Conservation (phyloP, 2,329 filamentous ascomycete genomes). For the Aureobasidium mangrovei region DNA sequence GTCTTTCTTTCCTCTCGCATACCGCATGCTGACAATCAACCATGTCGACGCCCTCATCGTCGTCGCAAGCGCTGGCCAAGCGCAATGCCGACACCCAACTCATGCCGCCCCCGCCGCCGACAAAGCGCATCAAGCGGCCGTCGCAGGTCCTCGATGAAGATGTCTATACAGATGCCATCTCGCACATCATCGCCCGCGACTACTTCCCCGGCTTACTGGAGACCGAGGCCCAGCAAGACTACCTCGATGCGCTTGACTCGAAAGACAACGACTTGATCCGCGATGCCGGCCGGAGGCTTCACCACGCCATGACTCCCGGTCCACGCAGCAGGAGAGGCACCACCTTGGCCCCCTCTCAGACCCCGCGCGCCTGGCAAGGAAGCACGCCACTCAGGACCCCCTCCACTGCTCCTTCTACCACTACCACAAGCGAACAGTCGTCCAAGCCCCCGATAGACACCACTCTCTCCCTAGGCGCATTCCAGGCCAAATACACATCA, state of each 20-base stretch:
- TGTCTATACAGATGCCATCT: slow-evolving; percentile 79
- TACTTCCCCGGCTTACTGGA: slow-evolving; percentile 92
- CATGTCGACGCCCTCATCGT: slow-evolving; percentile 5
- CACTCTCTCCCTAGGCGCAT: slow-evolving; percentile 71
- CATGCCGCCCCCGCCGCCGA: slow-evolving; percentile 78
- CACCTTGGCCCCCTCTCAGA: slow-evolving; percentile 32
- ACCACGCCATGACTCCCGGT: slow-evolving; percentile 73
- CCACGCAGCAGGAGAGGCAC: slow-evolving; percentile 37
- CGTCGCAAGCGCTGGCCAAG: slow-evolving; percentile 52
- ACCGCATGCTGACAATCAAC: background rate
- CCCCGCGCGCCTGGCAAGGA: slow-evolving; percentile 56
- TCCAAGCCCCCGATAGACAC: slow-evolving; percentile 48
- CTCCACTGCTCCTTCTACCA: slow-evolving; percentile 41
- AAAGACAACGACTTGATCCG: slow-evolving; percentile 79
- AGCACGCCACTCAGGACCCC: slow-evolving; percentile 53
- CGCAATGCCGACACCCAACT: slow-evolving; percentile 55
- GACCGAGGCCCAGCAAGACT: slow-evolving; percentile 80
- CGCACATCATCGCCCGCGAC: slow-evolving; percentile 89
- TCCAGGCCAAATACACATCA: slow-evolving; percentile 89
- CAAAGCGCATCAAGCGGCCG: slow-evolving; percentile 87
- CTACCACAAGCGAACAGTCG: slow-evolving; percentile 30
- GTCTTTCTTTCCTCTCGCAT: background rate
- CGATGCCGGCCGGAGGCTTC: slow-evolving; percentile 56
- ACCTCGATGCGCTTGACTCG: slow-evolving; percentile 82
- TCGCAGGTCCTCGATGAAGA: slow-evolving; percentile 87